phyloP scores from a whole-genome alignment of 257 asterid species.

The Datura wrightii region DNA sequence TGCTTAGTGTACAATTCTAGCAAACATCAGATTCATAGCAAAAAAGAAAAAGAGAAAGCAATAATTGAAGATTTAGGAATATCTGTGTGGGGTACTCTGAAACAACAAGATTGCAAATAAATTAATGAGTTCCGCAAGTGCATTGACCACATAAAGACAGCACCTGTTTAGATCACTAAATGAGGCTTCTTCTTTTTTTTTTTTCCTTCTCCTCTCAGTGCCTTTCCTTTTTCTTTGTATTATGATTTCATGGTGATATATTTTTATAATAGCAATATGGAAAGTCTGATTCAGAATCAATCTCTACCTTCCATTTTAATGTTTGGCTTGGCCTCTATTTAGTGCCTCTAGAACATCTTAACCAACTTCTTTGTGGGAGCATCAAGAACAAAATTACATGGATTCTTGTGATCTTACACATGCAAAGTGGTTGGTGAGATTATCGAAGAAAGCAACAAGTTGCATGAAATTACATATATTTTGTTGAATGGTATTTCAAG shows the following conservation, averaged over 20 bases:
- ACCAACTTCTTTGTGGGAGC: constrained; percentile 17
- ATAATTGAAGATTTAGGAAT: constrained; percentile 37
- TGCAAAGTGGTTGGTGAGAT: constrained; percentile 17
- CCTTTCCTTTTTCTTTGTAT: constrained; percentile 26
- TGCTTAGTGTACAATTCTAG: constrained; percentile 29
- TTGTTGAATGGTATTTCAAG: constrained; percentile 2
- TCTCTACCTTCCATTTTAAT: constrained; percentile 17
- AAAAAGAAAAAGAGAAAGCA: constrained; percentile 25
- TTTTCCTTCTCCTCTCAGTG: neutral
- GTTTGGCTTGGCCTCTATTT: constrained; percentile 10
- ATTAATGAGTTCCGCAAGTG: constrained; percentile 43
- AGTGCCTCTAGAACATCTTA: constrained; percentile 12
- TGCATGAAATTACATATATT: constrained; percentile 12
- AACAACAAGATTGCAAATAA: constrained; percentile 41
- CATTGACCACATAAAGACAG: constrained; percentile 44
- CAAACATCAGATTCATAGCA: constrained; percentile 3
- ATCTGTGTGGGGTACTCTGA: constrained; percentile 48
- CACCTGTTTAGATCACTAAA: constrained; percentile 30
- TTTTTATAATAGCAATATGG: constrained; percentile 25
- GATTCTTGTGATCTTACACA: neutral
- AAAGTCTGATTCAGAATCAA: neutral
- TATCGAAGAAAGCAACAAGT: neutral
- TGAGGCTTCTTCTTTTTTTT: neutral
- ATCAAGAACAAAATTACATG: constrained; percentile 18
- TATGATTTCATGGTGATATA: constrained; percentile 18